Percentiles rank a stretch among this genome's conserved stretches.
Evolutionary conservation across 176 grass and related monocot genomes (phyloP).

Genomic region (Bromus sterilis): DNA sequence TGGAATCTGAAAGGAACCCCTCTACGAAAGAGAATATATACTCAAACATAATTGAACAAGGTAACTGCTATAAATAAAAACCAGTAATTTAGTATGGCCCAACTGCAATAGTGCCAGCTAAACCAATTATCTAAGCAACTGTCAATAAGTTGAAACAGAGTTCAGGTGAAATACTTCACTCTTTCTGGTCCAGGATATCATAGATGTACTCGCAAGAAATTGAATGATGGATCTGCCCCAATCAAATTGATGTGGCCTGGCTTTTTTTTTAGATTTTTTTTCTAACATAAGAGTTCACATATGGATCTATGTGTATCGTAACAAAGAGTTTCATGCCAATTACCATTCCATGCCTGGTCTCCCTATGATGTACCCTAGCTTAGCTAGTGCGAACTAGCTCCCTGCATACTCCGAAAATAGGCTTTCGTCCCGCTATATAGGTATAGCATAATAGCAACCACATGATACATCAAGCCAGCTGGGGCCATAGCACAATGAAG

Average conservation of each 20-base stretch:
- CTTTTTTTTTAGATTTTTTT: background rate
- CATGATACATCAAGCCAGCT: no score
- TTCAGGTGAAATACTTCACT: background rate
- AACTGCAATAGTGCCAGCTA: background rate
- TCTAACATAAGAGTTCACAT: background rate
- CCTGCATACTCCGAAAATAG: background rate
- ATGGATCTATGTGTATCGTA: background rate
- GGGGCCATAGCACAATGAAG: no score
- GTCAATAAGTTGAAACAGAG: background rate
- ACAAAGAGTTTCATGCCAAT: background rate
- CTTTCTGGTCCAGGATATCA: background rate
- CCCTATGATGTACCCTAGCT: no score
- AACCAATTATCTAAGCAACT: background rate
- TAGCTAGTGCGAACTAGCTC: no score
- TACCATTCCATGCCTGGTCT: no score
- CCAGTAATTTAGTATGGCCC: background rate
- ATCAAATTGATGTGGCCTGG: background rate
- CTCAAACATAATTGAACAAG: background rate
- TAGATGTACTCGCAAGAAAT: background rate
- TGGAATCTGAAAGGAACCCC: background rate
- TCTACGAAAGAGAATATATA: background rate
- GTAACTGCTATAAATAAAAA: background rate
- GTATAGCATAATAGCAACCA: no score
- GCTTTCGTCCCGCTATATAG: no score
- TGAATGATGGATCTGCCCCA: background rate